These are phyloP conservation scores for Ordospora pajunii DNA, from an alignment of 371 early-diverging fungal species.

Conservation along the genomic window DNA sequence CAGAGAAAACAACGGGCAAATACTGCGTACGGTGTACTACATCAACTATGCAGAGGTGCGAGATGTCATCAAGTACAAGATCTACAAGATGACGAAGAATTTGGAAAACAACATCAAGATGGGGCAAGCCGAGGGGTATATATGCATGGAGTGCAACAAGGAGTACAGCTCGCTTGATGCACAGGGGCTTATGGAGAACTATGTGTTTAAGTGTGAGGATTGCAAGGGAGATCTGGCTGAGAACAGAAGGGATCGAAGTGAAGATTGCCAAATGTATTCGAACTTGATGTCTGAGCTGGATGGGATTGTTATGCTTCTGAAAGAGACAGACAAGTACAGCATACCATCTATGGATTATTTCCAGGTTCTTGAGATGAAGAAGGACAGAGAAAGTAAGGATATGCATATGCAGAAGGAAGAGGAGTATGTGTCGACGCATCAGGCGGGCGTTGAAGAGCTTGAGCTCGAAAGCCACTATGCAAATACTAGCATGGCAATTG, in stretches of 20 bases:
- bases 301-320: slow-evolving; percentile 53
- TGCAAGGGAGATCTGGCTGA: slow-evolving; percentile 59
- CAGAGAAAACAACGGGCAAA: slow-evolving; percentile 52
- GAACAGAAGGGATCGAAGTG: slow-evolving; percentile 22
- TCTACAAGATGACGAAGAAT: slow-evolving; percentile 59
- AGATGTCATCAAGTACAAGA: slow-evolving; percentile 62
- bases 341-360: slow-evolving; percentile 58
- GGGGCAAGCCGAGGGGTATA: slow-evolving; percentile 37
- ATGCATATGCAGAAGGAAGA: slow-evolving; percentile 12
- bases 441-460: neutral
- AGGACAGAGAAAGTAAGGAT: slow-evolving; percentile 9
- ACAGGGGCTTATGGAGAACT: slow-evolving; percentile 53
- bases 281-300: slow-evolving; percentile 50
- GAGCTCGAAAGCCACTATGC: neutral
- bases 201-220: slow-evolving; percentile 58
- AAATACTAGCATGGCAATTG: neutral
- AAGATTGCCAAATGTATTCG: slow-evolving; percentile 30
- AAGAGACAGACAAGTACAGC: slow-evolving; percentile 53
- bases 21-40: slow-evolving; percentile 50
- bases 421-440: neutral
- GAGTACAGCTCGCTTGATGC: slow-evolving; percentile 58
- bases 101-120: slow-evolving; percentile 51
- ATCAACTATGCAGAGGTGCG: slow-evolving; percentile 57
- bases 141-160: slow-evolving; percentile 54
- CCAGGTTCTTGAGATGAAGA: slow-evolving; percentile 47